Evolutionary conservation across 441 rosid species (phyloP), one percentile per base, ranked within the genome.

Genomic region (Omphalea diandra): DNA sequence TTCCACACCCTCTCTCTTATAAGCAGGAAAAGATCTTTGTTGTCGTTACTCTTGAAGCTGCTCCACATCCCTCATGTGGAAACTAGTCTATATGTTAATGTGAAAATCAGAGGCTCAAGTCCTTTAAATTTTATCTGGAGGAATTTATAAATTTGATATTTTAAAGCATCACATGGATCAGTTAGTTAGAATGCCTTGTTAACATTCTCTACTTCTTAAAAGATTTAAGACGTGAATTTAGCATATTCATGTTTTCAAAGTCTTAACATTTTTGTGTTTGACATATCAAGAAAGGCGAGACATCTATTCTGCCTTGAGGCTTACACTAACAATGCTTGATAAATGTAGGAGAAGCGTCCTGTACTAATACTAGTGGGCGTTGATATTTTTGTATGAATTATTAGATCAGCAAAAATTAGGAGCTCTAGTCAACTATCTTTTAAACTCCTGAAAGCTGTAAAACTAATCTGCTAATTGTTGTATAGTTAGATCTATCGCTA

Each of bases 91-190:
- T 27, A 44, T 22, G 43, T 43, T 46, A n/a, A 26, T 63, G 38
- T 31, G 12, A 63, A 24, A 3, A 14, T 20, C 31, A 40, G 53
- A 27, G 47, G 26, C 54, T 52, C 35, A 26, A 41, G n/a, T 9
- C 14, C 14, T 62, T 59, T 41, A 18, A 29, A 64, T 3, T 14
- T 4, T 64, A 17, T 31, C 1, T 44, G 35, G 55, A 43, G 55
- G 38, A 64, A 44, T 38, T 67, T 38, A n/a, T 38, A 5, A 38
- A 53, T 46, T 67, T 26, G 36, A 5, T 33, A 11, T 54, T 68
- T 22, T 27, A 22, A 40, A 38, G 27, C 35, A n/a, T 27, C 36
- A 36, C 29, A 7, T 35, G 46, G 33, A 67, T 53, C 3, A 56
- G 40, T 38, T 53, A 36, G 31, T 63, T 46, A 46, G 14, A 40